Percentiles rank a stretch among this genome's conserved stretches.
These are phyloP conservation scores for Beauveria australis DNA, from an alignment of 2,329 filamentous ascomycete species.

Conservation along the genomic window DNA sequence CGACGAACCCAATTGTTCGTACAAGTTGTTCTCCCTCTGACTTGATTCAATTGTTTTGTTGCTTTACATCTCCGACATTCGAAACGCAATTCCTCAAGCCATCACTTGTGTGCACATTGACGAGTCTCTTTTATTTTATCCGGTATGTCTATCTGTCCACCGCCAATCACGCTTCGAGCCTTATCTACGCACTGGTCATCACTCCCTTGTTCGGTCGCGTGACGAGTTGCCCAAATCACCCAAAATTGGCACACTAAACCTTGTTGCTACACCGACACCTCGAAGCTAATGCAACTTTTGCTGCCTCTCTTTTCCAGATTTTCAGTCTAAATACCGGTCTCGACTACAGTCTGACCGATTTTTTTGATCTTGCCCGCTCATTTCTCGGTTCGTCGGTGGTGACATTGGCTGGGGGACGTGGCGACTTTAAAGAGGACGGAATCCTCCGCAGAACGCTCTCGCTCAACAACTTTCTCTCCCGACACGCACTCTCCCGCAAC, in stretches of 20 bases:
- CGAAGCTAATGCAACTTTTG: neutral
- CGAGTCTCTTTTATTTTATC: neutral
- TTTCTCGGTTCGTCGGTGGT: neutral
- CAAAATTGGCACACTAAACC: constrained; percentile 6
- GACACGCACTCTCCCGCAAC: neutral
- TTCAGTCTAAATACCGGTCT: neutral
- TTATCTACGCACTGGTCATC: neutral
- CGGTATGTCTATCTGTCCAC: neutral
- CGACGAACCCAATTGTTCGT: constrained; percentile 3
- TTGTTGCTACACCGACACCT: constrained; percentile 10
- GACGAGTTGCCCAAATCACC: constrained; percentile 6
- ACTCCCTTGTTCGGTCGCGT: constrained; percentile 6
- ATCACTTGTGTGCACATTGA: neutral
- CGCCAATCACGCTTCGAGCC: neutral
- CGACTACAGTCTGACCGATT: neutral
- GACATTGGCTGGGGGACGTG: neutral
- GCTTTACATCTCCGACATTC: neutral
- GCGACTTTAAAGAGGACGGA: constrained; percentile 1
- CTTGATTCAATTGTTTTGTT: neutral
- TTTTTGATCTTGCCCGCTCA: neutral
- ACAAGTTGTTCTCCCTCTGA: neutral
- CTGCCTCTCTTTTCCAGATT: neutral
- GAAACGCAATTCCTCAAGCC: neutral
- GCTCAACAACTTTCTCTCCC: neutral
- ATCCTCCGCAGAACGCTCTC: neutral